Percentiles rank a stretch among this genome's conserved stretches.
These are phyloP conservation scores for Carex pumila DNA, from an alignment of 176 grass and related monocot genomes.

Conservation along the genomic window DNA sequence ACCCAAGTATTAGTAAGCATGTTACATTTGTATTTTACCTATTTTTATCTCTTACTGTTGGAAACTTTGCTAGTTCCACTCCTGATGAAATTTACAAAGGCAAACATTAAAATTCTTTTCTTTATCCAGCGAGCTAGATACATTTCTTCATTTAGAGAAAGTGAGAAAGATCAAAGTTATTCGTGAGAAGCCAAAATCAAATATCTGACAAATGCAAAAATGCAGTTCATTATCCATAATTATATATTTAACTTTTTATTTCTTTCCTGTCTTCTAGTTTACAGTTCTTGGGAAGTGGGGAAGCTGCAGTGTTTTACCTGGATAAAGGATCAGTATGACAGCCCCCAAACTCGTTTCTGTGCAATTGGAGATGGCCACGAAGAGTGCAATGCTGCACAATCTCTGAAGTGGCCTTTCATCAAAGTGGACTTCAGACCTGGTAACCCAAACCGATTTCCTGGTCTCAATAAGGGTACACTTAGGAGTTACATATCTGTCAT, in stretches of 20 bases:
- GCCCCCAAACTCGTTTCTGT: conserved; percentile 67
- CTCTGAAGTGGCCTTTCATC: conserved; percentile 82
- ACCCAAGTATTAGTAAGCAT: background rate
- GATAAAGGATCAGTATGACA: conserved; percentile 71
- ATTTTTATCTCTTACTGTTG: background rate
- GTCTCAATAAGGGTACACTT: conserved; percentile 46
- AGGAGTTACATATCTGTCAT: conserved; percentile 49
- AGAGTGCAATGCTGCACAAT: conserved; percentile 60
- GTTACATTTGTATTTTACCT: background rate
- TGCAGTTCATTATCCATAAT: background rate
- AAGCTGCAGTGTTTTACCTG: conserved; percentile 93
- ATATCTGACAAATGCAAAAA: background rate
- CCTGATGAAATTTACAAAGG: background rate
- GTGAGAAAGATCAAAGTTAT: background rate
- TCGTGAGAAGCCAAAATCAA: background rate
- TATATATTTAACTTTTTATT: background rate
- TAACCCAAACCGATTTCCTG: conserved; percentile 59
- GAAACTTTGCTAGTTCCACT: background rate
- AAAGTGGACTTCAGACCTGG: conserved; percentile 69
- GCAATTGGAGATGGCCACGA: conserved; percentile 72
- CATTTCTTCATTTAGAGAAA: background rate
- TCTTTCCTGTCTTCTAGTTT: conserved; percentile 36
- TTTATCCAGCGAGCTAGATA: background rate
- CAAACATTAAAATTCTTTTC: background rate
- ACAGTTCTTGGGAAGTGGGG: conserved; percentile 91